Evolutionary conservation across 345 rosid species (phyloP).

Genomic region (Punica granatum): DNA sequence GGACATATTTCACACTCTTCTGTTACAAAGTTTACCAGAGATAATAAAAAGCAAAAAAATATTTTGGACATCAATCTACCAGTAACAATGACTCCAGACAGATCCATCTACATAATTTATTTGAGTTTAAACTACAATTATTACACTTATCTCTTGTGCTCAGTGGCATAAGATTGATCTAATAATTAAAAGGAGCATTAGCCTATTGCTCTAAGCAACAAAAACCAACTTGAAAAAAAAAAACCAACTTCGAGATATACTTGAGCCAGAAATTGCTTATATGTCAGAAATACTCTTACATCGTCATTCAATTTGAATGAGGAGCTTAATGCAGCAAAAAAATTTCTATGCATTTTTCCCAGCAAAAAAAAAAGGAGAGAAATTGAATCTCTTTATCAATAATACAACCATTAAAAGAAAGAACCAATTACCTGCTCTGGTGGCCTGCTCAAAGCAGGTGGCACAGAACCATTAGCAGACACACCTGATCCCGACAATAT

Average conservation of each 20-base stretch:
- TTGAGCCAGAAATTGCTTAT: background rate
- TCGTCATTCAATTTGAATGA: background rate
- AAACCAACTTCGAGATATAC: background rate
- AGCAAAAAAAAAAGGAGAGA: background rate
- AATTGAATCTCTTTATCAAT: background rate
- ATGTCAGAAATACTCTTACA: background rate
- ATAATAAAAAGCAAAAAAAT: background rate
- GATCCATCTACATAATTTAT: too few species aligned
- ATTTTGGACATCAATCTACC: background rate
- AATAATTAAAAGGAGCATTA: background rate
- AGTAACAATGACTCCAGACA: too few species aligned
- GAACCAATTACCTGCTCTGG: slow-evolving; percentile 76
- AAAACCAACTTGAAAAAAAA: background rate
- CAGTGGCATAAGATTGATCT: too few species aligned
- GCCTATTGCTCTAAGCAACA: background rate
- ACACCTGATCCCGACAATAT: slow-evolving; percentile 83
- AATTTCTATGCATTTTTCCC: background rate
- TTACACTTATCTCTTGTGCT: too few species aligned
- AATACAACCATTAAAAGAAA: background rate
- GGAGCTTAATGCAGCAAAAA: background rate
- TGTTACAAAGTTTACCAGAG: background rate
- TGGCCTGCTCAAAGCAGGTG: slow-evolving; percentile 90
- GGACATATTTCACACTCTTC: background rate
- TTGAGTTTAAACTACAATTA: too few species aligned
- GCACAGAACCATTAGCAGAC: slow-evolving; percentile 70